phyloP scores from a whole-genome alignment of 352 stramenopile genomes.

The Phytophthora brassicae region DNA sequence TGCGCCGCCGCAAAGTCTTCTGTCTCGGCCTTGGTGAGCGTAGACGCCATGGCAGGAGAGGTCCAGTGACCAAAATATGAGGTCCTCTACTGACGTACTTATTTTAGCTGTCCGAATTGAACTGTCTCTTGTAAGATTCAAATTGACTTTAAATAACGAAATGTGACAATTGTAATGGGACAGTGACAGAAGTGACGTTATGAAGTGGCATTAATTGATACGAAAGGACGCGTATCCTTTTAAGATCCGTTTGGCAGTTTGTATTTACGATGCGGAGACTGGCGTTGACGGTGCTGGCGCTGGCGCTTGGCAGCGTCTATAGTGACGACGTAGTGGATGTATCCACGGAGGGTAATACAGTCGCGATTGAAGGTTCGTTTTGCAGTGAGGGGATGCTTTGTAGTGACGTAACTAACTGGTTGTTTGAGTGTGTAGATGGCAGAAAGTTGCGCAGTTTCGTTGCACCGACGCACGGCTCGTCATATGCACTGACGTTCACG shows the following conservation, averaged over 20 bases:
- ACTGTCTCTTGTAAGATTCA: too few relatives aligned
- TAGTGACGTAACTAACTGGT: background rate
- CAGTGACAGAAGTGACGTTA: background rate
- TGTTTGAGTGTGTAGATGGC: background rate
- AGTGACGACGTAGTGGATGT: background rate
- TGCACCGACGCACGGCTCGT: conserved; percentile 40
- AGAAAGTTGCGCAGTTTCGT: conserved; percentile 54
- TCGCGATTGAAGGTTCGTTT: background rate
- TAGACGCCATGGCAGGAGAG: conserved; percentile 26
- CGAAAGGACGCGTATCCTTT: conserved; percentile 25
- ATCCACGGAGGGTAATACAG: background rate
- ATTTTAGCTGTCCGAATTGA: too few relatives aligned
- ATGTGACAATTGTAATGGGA: too few relatives aligned
- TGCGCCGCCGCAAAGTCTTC: conserved; percentile 67
- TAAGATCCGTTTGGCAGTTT: conserved; percentile 1
- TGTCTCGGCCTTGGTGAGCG: conserved; percentile 55
- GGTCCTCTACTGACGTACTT: too few relatives aligned
- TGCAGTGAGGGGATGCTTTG: too few relatives aligned
- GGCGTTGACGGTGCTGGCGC: background rate
- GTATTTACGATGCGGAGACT: background rate
- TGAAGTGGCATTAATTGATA: background rate
- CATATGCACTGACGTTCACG: conserved; percentile 59
- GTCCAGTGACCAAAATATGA: conserved; percentile 19
- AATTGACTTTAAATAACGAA: too few relatives aligned
- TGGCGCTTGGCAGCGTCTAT: background rate